Base-by-base conservation (phyloP, 2,329 filamentous ascomycete genomes). In the Cytospora paraplurivora region DNA sequence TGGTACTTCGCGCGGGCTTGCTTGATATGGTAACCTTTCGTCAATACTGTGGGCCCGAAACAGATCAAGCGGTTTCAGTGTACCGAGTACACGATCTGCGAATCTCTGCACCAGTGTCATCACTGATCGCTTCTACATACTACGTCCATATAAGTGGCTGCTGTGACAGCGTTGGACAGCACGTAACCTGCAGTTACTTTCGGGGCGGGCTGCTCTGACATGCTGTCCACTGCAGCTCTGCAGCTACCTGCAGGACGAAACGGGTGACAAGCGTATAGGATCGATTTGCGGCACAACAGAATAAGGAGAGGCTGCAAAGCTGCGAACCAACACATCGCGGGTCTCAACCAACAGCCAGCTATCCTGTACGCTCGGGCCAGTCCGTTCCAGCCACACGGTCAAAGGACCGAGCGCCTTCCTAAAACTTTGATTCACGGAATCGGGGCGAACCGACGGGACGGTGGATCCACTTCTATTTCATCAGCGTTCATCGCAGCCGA, bases 401-500 rank as follows among this genome's bases (percentile, higher is more conserved):
- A 37, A 55, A 55, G 59, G 51, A 53, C 49, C 59, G 59, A 61
- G 33, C 51, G 59, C 55, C 10, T 41, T 15, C 51, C 37, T 35
- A 27, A 55, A 55, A 49, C 37, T 52, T 38, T 54, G 51, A 52
- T 47, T 59, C 34, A 56, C 63, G 63, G 63, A 65, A 33, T 52
- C 63, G 63, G 63, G 63, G 63, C 63, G 63, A 65, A 58, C 63
- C 63, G 63, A 59, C 60, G 44, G 49, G 60, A 65, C 35, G 57
- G 37, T 41, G 63, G 56, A 51, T 54, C 63, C 60, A 63, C 63
- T 52, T 17, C 52, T 49, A 56, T 52, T 44, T 62, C 60, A 41
- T 27, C 58, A 54, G 47, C 35, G 41, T 62, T 27, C 38, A 54
- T 47, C 41, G 51, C 38, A 33, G 53, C 49, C 54, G 41, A 35